A percentile compares a stretch with the other conserved stretches of the same genome.
Conservation (phyloP, 805 yeast species). For the Ogataea kodamae region DNA sequence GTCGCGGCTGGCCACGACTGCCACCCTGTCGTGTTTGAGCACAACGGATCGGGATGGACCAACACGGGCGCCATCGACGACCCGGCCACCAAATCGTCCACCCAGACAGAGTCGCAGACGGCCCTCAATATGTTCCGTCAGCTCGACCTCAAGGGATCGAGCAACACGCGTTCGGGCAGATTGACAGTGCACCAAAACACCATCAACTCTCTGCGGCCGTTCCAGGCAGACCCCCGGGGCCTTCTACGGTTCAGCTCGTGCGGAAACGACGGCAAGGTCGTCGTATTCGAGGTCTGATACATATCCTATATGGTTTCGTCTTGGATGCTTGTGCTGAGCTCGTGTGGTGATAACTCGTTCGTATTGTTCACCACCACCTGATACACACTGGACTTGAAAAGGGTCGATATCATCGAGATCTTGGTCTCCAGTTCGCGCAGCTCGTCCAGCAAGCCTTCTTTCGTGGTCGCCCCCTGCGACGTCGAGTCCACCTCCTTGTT, state of each 20-base stretch:
- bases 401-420: slow-evolving; percentile 30
- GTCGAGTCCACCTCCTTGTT: slow-evolving; percentile 26
- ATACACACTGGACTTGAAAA: slow-evolving; percentile 33
- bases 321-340: slow-evolving; percentile 19
- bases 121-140: slow-evolving; percentile 94
- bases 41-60: slow-evolving; percentile 60
- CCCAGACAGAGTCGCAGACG: slow-evolving; percentile 62
- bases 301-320: slow-evolving; percentile 13
- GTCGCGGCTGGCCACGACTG: slow-evolving; percentile 92
- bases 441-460: slow-evolving; percentile 22
- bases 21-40: slow-evolving; percentile 82
- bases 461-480: slow-evolving; percentile 21
- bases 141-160: slow-evolving; percentile 88
- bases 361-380: slow-evolving; percentile 22
- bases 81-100: slow-evolving; percentile 39
- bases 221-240: slow-evolving; percentile 42
- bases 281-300: slow-evolving; percentile 53
- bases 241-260: slow-evolving; percentile 65
- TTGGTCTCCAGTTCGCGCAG: slow-evolving; percentile 23
- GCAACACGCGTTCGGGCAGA: slow-evolving; percentile 45
- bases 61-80: slow-evolving; percentile 62
- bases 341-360: slow-evolving; percentile 10
- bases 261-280: slow-evolving; percentile 91
- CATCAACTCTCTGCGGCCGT: slow-evolving; percentile 62
- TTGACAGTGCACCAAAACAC: slow-evolving; percentile 90